These are phyloP conservation scores for Gracilariopsis chorda DNA, from an alignment of 23 red algal genomes.

Conservation along the genomic window DNA sequence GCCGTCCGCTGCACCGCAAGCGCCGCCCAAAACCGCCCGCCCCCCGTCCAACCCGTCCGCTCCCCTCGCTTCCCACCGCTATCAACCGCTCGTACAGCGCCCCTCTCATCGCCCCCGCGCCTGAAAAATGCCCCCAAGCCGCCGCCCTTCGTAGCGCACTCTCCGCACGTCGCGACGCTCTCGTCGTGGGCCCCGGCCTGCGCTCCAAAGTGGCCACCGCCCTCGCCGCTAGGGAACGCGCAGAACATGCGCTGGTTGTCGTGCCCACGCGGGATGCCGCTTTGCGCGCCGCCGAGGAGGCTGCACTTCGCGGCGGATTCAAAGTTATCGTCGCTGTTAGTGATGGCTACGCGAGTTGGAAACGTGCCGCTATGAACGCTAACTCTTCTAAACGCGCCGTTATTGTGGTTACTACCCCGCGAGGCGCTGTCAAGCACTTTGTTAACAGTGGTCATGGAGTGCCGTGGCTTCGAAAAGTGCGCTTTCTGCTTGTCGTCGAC, in stretches of 20 bases:
- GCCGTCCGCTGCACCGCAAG: slow-evolving; percentile 3
- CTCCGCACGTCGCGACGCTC: not conserved
- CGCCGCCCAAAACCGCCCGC: not conserved
- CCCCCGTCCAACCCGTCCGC: not conserved
- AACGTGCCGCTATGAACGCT: slow-evolving; percentile 45
- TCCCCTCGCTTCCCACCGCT: not conserved
- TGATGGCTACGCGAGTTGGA: not conserved
- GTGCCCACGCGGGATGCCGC: slow-evolving; percentile 28
- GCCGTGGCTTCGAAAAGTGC: slow-evolving; percentile 7
- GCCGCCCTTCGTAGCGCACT: not conserved
- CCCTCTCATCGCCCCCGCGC: not conserved
- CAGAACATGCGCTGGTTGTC: slow-evolving; percentile 46
- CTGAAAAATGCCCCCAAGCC: not conserved
- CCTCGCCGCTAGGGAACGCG: slow-evolving; percentile 24
- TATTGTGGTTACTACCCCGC: slow-evolving; percentile 45
- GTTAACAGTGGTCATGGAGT: slow-evolving; percentile 12
- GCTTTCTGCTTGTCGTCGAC: slow-evolving; percentile 46
- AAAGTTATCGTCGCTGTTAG: slow-evolving; percentile 37
- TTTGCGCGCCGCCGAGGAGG: slow-evolving; percentile 15
- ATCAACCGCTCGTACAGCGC: not conserved
- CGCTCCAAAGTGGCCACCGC: not conserved
- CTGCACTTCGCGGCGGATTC: not conserved
- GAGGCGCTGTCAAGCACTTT: slow-evolving; percentile 1
- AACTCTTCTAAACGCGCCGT: slow-evolving; percentile 43
- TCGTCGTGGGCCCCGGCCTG: not conserved